These are phyloP conservation scores for Daldinia concentrica DNA, from an alignment of 495 filamentous ascomycete species.

Conservation along the genomic window DNA sequence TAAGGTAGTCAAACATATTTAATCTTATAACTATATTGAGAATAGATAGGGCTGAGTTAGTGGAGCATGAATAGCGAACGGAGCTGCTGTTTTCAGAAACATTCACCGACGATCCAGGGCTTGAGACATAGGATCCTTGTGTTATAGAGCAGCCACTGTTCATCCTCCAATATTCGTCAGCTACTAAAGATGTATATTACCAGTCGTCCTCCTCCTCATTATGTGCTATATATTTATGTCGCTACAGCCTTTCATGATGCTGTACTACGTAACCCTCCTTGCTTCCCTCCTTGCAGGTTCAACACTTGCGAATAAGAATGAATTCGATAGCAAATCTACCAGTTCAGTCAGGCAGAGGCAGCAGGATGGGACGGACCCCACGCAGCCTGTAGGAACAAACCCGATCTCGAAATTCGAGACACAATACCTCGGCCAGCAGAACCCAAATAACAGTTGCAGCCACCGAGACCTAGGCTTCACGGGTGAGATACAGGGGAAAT, in stretches of 20 bases:
- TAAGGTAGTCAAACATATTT: too few species aligned
- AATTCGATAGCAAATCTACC: background rate
- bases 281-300: background rate
- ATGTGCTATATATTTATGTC: background rate
- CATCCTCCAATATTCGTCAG: background rate
- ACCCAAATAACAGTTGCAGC: slow-evolving; percentile 49
- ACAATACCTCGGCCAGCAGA: slow-evolving; percentile 48
- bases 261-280: background rate
- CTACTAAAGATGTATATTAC: background rate
- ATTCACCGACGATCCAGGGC: background rate
- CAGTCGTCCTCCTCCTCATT: background rate
- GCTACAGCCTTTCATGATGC: background rate
- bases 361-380: slow-evolving; percentile 42
- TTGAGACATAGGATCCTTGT: slow-evolving; percentile 4
- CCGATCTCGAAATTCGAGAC: slow-evolving; percentile 38
- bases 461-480: slow-evolving; percentile 55
- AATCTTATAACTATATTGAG: too few species aligned
- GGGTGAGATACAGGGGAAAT: slow-evolving; percentile 47
- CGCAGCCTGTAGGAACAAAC: slow-evolving; percentile 47
- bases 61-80: background rate
- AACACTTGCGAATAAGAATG: background rate
- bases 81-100: background rate
- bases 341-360: background rate
- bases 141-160: background rate
- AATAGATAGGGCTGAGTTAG: too few species aligned